Evolutionary conservation across 257 asterid genomes (phyloP), one percentile per base, ranked within the genome.

Genomic region (Anisodus tanguticus): DNA sequence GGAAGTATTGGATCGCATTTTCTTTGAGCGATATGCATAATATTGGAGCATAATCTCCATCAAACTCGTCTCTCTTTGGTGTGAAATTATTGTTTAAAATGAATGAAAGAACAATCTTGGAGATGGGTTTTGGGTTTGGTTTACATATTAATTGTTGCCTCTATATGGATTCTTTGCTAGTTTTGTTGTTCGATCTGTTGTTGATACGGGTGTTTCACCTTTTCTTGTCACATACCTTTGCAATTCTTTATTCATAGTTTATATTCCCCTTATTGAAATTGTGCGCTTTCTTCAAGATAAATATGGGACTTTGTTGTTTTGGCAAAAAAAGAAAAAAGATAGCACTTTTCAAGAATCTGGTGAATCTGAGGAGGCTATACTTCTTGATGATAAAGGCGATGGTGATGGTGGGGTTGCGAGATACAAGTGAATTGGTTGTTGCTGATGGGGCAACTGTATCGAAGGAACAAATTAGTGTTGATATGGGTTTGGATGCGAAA

Each of bases 131-230:
- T 95, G 60, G 99, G 99, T 72, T 87, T 97, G 86, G 22, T 84
- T 31, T 97, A 97, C 82, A 93, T 97, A 86, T 66, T 95, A 41
- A 87, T 90, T 19, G 98, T 97, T 79, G 99, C 98, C 54, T 85
- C 91, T 7, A 97, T 97, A 84, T 97, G 99, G 99, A 93, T 97
- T 85, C 95, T n/a, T n/a, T 85, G 97, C 99, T 88, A 97, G 99
- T 85, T 93, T 93, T 85, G 98, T 95, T 47, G 99, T 97, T 47
- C 98, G 93, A 69, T 88, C 97, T 6, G 99, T 97, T 78, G 99
- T 94, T 51, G 98, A 95, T 85, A 97, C 82, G 8, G 99, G 99
- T 8, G 98, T 92, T 78, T 91, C 99, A 0, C 98, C 98, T 0
- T 95, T 95, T 88, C 91, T 95, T n/a, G 87, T 95, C 45, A 97